A percentile compares a stretch with the other conserved stretches of the same genome.
Evolutionary conservation across 495 filamentous ascomycete species (phyloP).

Genomic region (Penicillium chermesinum): DNA sequence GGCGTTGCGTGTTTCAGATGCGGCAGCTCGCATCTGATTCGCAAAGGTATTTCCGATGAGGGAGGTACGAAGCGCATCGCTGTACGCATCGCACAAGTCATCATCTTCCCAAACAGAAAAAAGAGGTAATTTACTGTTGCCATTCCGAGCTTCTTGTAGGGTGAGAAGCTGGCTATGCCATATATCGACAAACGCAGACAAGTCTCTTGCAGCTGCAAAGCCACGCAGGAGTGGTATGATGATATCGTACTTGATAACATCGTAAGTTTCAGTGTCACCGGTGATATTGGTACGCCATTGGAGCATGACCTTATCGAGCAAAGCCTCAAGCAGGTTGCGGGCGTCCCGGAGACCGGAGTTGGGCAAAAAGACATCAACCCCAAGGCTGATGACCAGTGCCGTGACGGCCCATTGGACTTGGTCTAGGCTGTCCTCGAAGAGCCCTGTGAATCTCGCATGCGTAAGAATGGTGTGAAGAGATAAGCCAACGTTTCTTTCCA

Average conservation of each 20-base stretch:
- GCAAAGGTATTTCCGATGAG: conserved; percentile 28
- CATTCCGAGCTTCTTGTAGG: conserved; percentile 35
- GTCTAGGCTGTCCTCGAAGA: conserved; percentile 32
- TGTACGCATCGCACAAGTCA: conserved; percentile 43
- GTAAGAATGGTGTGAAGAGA: conserved; percentile 43
- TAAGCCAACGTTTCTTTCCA: conserved; percentile 36
- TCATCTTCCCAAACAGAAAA: conserved; percentile 59
- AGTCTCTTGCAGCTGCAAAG: conserved; percentile 59
- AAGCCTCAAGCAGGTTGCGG: conserved; percentile 34
- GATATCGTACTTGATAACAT: conserved; percentile 36
- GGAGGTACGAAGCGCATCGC: conserved; percentile 33
- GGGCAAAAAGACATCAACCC: conserved; percentile 65
- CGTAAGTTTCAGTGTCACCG: conserved; percentile 15
- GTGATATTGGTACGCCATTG: conserved; percentile 28
- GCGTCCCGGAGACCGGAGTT: conserved; percentile 43
- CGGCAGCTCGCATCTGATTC: conserved; percentile 31
- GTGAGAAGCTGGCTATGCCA: conserved; percentile 60
- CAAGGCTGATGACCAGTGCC: conserved; percentile 56
- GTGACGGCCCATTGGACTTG: conserved; percentile 58
- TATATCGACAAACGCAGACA: conserved; percentile 58
- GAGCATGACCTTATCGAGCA: conserved; percentile 37
- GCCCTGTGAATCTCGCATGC: conserved; percentile 40
- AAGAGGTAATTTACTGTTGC: conserved; percentile 19
- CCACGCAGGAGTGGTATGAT: conserved; percentile 56
- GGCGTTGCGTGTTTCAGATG: conserved; percentile 22